Conservation (phyloP, 1,284 basidiomycete species). For the Ustilago crameri region DNA sequence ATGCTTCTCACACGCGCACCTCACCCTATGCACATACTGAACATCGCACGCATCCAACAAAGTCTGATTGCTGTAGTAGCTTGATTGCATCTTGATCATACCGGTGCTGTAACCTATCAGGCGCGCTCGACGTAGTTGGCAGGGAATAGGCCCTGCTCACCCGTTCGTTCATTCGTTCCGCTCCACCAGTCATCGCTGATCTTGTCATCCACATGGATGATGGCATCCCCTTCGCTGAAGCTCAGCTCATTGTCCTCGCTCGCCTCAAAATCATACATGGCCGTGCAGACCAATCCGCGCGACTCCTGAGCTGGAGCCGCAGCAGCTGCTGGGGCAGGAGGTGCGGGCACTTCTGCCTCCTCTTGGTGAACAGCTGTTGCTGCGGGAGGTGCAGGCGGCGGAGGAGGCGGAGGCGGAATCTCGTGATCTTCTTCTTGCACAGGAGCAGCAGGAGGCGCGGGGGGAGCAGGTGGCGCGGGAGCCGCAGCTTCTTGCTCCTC, state of each 20-base stretch:
- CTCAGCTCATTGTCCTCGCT: conserved; percentile 65
- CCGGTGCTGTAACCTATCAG: not conserved
- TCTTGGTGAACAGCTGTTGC: conserved; percentile 19
- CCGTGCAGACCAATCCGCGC: conserved; percentile 47
- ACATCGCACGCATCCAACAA: too few species aligned
- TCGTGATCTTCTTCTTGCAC: conserved; percentile 21
- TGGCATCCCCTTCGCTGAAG: conserved; percentile 63
- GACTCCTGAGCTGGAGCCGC: not conserved
- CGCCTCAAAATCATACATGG: conserved; percentile 67
- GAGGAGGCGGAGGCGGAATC: conserved; percentile 71
- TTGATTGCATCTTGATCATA: too few species aligned
- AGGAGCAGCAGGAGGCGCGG: conserved; percentile 16
- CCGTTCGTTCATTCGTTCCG: conserved; percentile 61
- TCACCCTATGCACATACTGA: too few species aligned
- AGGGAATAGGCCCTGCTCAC: conserved; percentile 73
- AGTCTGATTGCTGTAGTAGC: too few species aligned
- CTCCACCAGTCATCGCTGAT: conserved; percentile 68
- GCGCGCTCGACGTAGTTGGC: conserved; percentile 58
- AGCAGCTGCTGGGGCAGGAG: conserved; percentile 13
- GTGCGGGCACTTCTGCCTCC: conserved; percentile 7
- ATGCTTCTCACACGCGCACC: too few species aligned
- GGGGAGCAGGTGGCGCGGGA: conserved; percentile 37
- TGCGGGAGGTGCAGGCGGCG: conserved; percentile 36
- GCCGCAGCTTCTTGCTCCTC: conserved; percentile 32
- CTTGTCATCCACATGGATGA: conserved; percentile 63